These are phyloP conservation scores for Hyphopichia burtonii DNA, from an alignment of 1,139 yeast genomes.

Conservation along the genomic window DNA sequence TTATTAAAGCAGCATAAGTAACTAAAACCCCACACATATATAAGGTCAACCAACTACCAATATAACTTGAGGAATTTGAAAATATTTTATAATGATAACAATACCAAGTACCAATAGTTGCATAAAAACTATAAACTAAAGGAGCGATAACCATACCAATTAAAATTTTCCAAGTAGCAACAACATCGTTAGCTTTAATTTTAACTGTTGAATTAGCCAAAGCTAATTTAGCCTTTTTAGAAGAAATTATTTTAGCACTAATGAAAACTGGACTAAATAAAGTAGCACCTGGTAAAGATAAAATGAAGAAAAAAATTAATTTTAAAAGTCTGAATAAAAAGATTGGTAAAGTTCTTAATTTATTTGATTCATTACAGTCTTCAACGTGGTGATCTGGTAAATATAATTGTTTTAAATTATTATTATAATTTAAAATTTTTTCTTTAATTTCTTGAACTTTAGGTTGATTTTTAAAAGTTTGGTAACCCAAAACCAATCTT, in stretches of 20 bases:
- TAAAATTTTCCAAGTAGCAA: constrained; percentile 94
- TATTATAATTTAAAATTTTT: constrained; percentile 68
- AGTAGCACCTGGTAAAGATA: constrained; percentile 82
- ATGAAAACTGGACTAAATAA: constrained; percentile 86
- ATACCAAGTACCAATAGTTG: constrained; percentile 61
- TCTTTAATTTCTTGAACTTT: constrained; percentile 58
- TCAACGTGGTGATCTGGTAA: constrained; percentile 92
- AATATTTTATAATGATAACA: constrained; percentile 21
- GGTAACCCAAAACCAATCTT: constrained; percentile 76
- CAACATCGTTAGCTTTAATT: constrained; percentile 85
- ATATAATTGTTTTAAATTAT: constrained; percentile 62
- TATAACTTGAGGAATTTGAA: constrained; percentile 11
- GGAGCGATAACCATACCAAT: constrained; percentile 92
- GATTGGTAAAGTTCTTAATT: constrained; percentile 43
- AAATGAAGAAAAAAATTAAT: constrained; percentile 50
- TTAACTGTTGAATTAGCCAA: constrained; percentile 88
- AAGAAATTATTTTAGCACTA: constrained; percentile 71
- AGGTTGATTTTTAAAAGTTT: constrained; percentile 70
- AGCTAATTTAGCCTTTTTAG: constrained; percentile 72
- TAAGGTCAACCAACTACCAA: constrained; percentile 45
- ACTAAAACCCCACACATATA: constrained; percentile 63
- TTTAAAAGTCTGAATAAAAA: constrained; percentile 56
- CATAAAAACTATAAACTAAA: constrained; percentile 74
- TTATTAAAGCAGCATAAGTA: constrained; percentile 82
- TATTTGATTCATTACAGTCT: constrained; percentile 47